A percentile compares a stretch with the other conserved stretches of the same genome.
Evolutionary conservation across 768 basidiomycete genomes (phyloP).

Genomic region (Termitomyces heimii): DNA sequence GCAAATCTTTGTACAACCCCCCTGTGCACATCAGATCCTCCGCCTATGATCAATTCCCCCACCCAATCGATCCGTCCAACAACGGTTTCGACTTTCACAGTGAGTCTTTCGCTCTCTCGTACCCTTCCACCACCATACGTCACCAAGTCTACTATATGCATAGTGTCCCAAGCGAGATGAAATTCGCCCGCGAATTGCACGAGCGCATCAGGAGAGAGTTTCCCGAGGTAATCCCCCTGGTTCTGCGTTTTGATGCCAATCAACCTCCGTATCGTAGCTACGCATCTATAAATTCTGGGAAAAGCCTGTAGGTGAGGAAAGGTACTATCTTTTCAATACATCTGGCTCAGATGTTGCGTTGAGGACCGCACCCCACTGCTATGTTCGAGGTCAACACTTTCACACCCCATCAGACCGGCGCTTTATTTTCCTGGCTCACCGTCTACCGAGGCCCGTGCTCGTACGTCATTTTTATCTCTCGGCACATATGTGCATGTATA

Average conservation of each 20-base stretch:
- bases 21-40: slow-evolving; percentile 36
- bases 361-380: slow-evolving; percentile 60
- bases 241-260: neutral
- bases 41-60: slow-evolving; percentile 48
- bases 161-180: slow-evolving; percentile 30
- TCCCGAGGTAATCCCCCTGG: slow-evolving; percentile 54
- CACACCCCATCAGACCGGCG: slow-evolving; percentile 62
- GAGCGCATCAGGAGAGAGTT: slow-evolving; percentile 58
- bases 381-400: slow-evolving; percentile 73
- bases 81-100: slow-evolving; percentile 75
- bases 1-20: slow-evolving; percentile 49
- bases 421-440: slow-evolving; percentile 61
- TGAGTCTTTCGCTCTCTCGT: slow-evolving; percentile 21
- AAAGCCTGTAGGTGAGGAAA: slow-evolving; percentile 45
- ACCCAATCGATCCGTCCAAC: slow-evolving; percentile 44
- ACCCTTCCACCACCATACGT: neutral
- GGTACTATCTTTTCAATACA: neutral
- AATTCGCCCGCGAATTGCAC: slow-evolving; percentile 51
- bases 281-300: slow-evolving; percentile 61
- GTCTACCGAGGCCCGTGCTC: slow-evolving; percentile 68
- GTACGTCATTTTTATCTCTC: slow-evolving; percentile 33
- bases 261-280: slow-evolving; percentile 31
- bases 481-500: no score
- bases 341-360: neutral
- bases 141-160: slow-evolving; percentile 59